Conservation (phyloP, 2,329 filamentous ascomycete genomes). For the Xylaria multiplex region DNA sequence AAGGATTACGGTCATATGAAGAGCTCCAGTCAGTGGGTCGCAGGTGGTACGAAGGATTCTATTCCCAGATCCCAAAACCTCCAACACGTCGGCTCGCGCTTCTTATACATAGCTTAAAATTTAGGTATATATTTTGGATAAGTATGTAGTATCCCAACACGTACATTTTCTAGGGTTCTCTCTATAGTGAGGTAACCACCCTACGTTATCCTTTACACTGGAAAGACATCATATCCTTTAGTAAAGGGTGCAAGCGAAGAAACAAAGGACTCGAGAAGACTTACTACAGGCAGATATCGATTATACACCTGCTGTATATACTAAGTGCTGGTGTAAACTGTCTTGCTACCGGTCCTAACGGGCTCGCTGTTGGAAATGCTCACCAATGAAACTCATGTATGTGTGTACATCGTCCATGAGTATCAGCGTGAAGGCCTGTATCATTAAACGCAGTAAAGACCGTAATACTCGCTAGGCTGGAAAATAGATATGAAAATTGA, state of each 20-base stretch:
- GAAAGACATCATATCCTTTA: no score
- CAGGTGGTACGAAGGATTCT: no score
- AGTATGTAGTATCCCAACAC: no score
- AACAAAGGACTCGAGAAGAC: neutral
- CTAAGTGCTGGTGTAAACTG: constrained; percentile 81
- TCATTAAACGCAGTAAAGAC: neutral
- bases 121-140: no score
- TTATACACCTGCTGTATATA: constrained; percentile 82
- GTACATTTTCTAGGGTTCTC: no score
- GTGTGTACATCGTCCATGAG: constrained; percentile 80
- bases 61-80: constrained; percentile 63
- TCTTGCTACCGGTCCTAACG: constrained; percentile 80
- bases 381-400: constrained; percentile 81
- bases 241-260: no score
- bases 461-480: constrained; percentile 59
- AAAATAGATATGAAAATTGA: constrained; percentile 83
- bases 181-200: no score
- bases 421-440: constrained; percentile 57
- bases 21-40: no score
- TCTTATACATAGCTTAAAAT: neutral
- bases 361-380: constrained; percentile 75
- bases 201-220: no score
- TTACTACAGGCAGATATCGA: constrained; percentile 75
- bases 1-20: no score
- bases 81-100: constrained; percentile 32